A percentile compares a stretch with the other conserved stretches of the same genome.
Conservation (phyloP, 352 stramenopile genomes). For the Blastocystis sp. region DNA sequence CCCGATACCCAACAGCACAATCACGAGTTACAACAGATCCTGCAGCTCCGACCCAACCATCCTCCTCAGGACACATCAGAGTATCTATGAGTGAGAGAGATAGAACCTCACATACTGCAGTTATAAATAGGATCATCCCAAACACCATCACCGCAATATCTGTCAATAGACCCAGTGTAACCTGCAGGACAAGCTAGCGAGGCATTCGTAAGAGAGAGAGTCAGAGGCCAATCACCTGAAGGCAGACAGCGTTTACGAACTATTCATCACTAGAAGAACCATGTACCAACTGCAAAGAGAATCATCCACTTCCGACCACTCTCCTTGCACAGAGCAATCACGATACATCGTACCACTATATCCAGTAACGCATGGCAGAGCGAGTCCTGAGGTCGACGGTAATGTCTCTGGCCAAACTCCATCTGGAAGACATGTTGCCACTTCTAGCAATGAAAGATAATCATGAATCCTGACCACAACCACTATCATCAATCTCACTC, state of each 20-base stretch:
- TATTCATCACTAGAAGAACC: neutral
- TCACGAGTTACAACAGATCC: neutral
- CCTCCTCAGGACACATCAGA: conserved; percentile 36
- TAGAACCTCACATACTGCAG: neutral
- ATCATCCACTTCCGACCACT: conserved; percentile 48
- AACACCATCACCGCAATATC: conserved; percentile 52
- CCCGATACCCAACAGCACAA: conserved; percentile 11
- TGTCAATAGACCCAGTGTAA: conserved; percentile 28
- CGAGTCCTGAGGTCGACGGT: conserved; percentile 8
- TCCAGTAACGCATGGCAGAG: neutral
- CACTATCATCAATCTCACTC: conserved; percentile 17
- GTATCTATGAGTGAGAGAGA: neutral
- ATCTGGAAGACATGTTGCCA: conserved; percentile 41
- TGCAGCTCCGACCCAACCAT: neutral
- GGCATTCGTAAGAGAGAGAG: conserved; percentile 27
- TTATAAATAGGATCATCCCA: conserved; percentile 44
- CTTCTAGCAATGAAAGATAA: neutral
- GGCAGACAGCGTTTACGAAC: conserved; percentile 55
- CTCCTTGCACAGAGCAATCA: conserved; percentile 19
- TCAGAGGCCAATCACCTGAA: conserved; percentile 39
- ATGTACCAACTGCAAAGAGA: neutral
- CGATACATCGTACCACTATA: conserved; percentile 58
- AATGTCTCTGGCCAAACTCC: conserved; percentile 52
- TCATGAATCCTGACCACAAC: neutral
- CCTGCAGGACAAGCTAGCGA: conserved; percentile 5